These are phyloP conservation scores for Phragmites australis DNA, from an alignment of 176 grass and related monocot species.

Conservation along the genomic window DNA sequence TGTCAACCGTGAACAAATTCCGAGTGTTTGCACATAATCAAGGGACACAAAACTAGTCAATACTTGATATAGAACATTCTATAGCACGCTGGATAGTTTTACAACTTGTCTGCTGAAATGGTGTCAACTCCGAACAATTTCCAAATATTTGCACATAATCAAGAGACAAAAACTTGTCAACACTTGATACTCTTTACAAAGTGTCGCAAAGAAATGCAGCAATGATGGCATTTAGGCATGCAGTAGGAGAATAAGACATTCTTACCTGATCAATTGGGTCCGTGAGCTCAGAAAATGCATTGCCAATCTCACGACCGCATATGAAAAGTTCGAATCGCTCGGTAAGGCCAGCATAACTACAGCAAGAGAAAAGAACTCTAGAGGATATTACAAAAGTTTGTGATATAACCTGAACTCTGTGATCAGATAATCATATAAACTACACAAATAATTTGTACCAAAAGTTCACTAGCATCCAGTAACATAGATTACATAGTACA, in stretches of 20 bases:
- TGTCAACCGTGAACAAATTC: not conserved
- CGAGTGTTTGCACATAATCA: constrained; percentile 8
- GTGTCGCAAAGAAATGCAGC: not conserved
- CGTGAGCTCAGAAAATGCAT: constrained; percentile 99
- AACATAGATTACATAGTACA: not conserved
- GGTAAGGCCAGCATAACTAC: constrained; percentile 74
- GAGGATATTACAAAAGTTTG: constrained; percentile 3
- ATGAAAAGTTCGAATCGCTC: constrained; percentile 94
- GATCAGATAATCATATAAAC: constrained; percentile 4
- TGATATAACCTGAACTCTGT: constrained; percentile 30
- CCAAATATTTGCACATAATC: constrained; percentile 5
- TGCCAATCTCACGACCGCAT: constrained; percentile 97
- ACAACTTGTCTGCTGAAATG: constrained; percentile 3
- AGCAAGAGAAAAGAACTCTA: constrained; percentile 30
- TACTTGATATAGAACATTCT: not conserved
- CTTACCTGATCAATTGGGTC: constrained; percentile 95
- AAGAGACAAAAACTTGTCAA: not conserved
- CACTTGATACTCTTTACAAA: not conserved
- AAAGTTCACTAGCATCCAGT: constrained; percentile 3
- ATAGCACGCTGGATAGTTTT: constrained; percentile 10
- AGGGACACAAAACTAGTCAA: not conserved
- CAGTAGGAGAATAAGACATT: constrained; percentile 19
- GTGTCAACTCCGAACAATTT: not conserved
- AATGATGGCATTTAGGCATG: not conserved
- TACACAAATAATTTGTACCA: constrained; percentile 3